A percentile compares a stretch with the other conserved stretches of the same genome.
Conservation (phyloP, 495 filamentous ascomycete genomes). For the Penicillium macrosclerotiorum region DNA sequence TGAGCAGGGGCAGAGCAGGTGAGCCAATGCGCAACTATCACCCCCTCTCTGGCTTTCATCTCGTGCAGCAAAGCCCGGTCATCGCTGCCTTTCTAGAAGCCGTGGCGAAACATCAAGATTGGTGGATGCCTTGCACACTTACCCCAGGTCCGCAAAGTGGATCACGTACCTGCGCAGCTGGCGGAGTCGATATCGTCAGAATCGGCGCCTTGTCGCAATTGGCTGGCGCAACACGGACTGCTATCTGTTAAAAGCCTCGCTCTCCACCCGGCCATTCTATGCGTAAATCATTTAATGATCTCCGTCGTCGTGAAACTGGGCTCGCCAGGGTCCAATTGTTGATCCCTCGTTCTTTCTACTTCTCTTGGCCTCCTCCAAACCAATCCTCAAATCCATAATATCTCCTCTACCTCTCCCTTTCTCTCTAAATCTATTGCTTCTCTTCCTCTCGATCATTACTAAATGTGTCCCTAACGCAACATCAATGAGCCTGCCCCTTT, state of each 20-base stretch:
- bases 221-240: slow-evolving; percentile 9
- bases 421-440: not conserved
- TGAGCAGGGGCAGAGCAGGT: slow-evolving; percentile 1
- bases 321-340: slow-evolving; percentile 15
- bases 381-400: too few species aligned
- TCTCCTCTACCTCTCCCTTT: not conserved
- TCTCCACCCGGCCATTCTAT: slow-evolving; percentile 18
- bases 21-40: slow-evolving; percentile 21
- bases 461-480: slow-evolving; percentile 12
- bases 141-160: slow-evolving; percentile 31
- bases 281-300: slow-evolving; percentile 21
- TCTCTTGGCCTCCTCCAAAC: not conserved
- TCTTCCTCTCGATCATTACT: not conserved
- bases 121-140: slow-evolving; percentile 23
- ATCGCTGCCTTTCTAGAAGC: slow-evolving; percentile 30
- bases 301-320: slow-evolving; percentile 14
- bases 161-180: slow-evolving; percentile 32
- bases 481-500: not conserved
- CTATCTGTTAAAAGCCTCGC: slow-evolving; percentile 30
- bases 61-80: slow-evolving; percentile 12
- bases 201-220: slow-evolving; percentile 30
- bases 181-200: slow-evolving; percentile 30
- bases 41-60: slow-evolving; percentile 18
- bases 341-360: slow-evolving; percentile 4
- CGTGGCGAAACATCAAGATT: slow-evolving; percentile 17